phyloP scores from a whole-genome alignment of 2,329 filamentous ascomycete genomes.

The Aspergillus sergii region DNA sequence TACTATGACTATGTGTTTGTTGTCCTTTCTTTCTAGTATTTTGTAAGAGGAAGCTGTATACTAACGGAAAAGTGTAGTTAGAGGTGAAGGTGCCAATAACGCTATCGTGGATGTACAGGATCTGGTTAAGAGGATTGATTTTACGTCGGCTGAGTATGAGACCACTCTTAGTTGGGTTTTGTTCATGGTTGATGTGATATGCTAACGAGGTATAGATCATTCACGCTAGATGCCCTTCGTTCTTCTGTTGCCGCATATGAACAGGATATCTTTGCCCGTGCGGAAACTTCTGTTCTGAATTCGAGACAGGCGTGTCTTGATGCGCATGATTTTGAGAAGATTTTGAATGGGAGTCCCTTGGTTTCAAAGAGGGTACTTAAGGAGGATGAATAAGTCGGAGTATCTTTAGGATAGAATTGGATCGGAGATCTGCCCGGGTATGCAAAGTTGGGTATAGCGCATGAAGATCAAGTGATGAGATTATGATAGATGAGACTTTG shows the following conservation, averaged over 20 bases:
- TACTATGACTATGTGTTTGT: slow-evolving; percentile 63
- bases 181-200: not conserved
- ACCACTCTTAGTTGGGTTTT: not conserved
- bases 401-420: not conserved
- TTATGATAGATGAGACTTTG: not conserved
- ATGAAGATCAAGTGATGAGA: not conserved
- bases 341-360: not conserved
- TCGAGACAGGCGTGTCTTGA: slow-evolving; percentile 55
- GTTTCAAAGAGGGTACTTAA: not conserved
- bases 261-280: slow-evolving; percentile 46
- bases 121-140: slow-evolving; percentile 40
- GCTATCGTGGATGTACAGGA: slow-evolving; percentile 56
- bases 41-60: too few relatives aligned
- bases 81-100: slow-evolving; percentile 62
- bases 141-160: slow-evolving; percentile 9
- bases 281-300: slow-evolving; percentile 51
- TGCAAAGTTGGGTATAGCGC: not conserved
- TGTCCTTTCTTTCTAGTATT: not conserved
- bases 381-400: not conserved
- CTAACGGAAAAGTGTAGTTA: slow-evolving; percentile 42
- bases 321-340: not conserved
- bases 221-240: slow-evolving; percentile 9
- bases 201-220: slow-evolving; percentile 11
- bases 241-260: slow-evolving; percentile 44
- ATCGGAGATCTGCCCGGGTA: not conserved